phyloP scores from a whole-genome alignment of 345 rosid genomes.

The Cardamine chenopodiifolia region DNA sequence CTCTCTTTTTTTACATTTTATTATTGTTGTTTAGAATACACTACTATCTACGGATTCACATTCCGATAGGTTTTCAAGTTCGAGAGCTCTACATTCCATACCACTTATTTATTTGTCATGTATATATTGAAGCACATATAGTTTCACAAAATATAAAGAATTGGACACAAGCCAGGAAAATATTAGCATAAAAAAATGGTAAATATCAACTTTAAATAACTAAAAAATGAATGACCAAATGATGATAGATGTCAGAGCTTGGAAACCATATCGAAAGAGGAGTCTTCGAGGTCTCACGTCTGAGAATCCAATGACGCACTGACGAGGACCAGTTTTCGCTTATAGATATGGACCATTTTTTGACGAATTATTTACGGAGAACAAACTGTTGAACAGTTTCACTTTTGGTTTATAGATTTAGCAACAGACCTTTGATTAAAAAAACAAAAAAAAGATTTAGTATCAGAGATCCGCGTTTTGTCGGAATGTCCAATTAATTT shows the following conservation, averaged over 20 bases:
- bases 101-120: background rate
- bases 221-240: background rate
- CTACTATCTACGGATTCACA: slow-evolving; percentile 36
- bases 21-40: background rate
- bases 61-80: slow-evolving; percentile 13
- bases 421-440: background rate
- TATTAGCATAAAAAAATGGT: background rate
- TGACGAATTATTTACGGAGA: background rate
- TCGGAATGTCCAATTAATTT: background rate
- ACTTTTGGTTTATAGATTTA: background rate
- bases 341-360: background rate
- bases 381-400: too few relatives aligned
- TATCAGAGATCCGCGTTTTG: background rate
- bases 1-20: background rate
- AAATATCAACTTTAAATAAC: background rate
- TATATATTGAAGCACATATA: background rate
- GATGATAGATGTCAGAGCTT: background rate
- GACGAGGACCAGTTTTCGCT: background rate
- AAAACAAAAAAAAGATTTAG: background rate
- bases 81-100: background rate
- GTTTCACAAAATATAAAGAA: background rate
- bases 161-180: background rate
- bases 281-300: background rate
- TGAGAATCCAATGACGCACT: background rate
- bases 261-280: background rate